Base-by-base conservation (phyloP, 140 eudicot genomes). In the Oenanthe javanica region DNA sequence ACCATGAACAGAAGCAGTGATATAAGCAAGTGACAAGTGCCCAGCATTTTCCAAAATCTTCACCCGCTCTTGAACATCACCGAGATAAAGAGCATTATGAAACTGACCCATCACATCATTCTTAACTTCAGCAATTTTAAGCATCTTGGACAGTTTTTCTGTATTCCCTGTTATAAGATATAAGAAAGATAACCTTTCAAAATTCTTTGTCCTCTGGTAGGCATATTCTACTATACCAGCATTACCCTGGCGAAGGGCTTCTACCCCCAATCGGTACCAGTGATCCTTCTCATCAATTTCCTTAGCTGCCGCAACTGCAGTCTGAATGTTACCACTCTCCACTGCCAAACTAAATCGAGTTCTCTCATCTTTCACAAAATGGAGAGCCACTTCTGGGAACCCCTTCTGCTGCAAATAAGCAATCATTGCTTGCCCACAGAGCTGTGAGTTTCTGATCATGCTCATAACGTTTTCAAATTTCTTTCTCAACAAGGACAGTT, bases 21-120 rank as follows among this genome's bases (percentile, higher is more conserved):
- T 77, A 72, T 88, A 88, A 27, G 91, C 91, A 79, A 88, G 89
- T 47, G 88, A 87, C 80, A 88, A 82, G 86, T 85, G 91, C 25
- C 91, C 89, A 61, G 91, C 81, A 79, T 79, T 85, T 84, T 83
- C 89, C 70, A 88, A 79, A 79, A 88, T 79, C 42, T 77, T 85
- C 21, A 88, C 87, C 45, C 91, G 89, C 75, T 88, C 89, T 15
- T 21, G 81, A 76, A 83, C 59, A 63, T 88, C 83, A 59, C 91
- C 91, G 21, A 88, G 79, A 70, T 88, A 88, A 21, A 88, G 83
- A 50, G 91, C 91, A 66, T 88, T 88, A 76, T 88, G 91, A 81
- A 88, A 88, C 82, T 86, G 91, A 42, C 88, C 83, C 85, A 85
- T 82, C 49, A 85, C 85, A 79, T 82, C 85, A 47, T 79, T 64